Conservation (phyloP, 768 basidiomycete species). For the Pisolithus orientalis region DNA sequence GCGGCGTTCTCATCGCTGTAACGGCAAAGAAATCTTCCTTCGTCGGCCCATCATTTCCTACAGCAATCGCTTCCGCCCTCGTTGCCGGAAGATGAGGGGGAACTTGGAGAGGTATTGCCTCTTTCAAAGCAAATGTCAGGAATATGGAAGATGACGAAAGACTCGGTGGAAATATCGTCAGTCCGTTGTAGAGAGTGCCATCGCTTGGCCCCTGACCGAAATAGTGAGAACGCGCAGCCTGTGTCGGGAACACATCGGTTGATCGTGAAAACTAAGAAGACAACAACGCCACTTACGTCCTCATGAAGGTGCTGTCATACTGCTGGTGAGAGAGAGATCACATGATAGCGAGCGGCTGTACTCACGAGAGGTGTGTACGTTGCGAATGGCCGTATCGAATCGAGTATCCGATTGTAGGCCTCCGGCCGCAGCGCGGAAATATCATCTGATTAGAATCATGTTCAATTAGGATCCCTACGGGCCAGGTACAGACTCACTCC, state of each 20-base stretch:
- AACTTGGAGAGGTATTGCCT: conserved; percentile 36
- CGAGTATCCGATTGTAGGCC: conserved; percentile 36
- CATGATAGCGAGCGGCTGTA: conserved; percentile 1
- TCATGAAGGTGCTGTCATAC: conserved; percentile 16
- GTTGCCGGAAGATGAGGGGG: conserved; percentile 49
- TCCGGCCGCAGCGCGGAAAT: conserved; percentile 33
- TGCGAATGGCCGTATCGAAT: conserved; percentile 37
- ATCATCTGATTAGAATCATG: conserved; percentile 26
- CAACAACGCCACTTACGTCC: conserved; percentile 22
- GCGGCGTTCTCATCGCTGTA: conserved; percentile 37
- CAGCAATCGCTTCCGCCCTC: conserved; percentile 38
- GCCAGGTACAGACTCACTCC: conserved; percentile 27
- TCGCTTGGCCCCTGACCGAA: conserved; percentile 1
- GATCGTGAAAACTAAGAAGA: conserved; percentile 12
- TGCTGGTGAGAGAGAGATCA: conserved; percentile 10
- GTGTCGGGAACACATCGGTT: conserved; percentile 15
- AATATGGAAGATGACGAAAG: conserved; percentile 43
- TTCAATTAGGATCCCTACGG: conserved; percentile 18
- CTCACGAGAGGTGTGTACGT: conserved; percentile 21
- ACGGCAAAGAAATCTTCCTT: conserved; percentile 45
- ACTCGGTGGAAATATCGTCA: conserved; percentile 28
- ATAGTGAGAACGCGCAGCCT: conserved; percentile 1
- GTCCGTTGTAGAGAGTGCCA: conserved; percentile 16
- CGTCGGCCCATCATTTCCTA: conserved; percentile 45
- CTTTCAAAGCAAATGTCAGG: conserved; percentile 47